Percentiles rank a stretch among this genome's conserved stretches.
Evolutionary conservation across 345 rosid species (phyloP).

Genomic region (Eucalyptus lansdowneana): DNA sequence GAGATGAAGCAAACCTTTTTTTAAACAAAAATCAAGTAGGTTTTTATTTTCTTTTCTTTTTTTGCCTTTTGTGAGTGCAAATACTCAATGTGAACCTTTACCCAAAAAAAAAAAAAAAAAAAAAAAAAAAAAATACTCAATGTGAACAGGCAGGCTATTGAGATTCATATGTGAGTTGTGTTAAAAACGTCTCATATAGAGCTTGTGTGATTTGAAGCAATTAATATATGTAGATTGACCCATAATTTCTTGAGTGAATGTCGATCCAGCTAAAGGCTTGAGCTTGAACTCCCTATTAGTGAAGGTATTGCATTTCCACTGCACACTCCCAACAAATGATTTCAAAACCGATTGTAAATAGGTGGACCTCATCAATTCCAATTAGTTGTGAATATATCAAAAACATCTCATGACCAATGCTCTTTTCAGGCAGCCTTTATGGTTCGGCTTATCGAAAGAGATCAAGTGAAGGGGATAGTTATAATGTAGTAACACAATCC

Average conservation of each 20-base stretch:
- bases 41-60: too few relatives aligned
- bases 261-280: accelerated
- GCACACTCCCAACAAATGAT: neutral
- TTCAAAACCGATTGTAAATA: neutral
- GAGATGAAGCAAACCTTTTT: neutral
- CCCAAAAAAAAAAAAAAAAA: too few relatives aligned
- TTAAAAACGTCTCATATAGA: neutral
- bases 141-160: accelerated
- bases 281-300: neutral
- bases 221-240: neutral
- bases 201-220: neutral
- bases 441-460: neutral
- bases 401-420: neutral
- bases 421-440: neutral
- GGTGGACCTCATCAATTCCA: neutral
- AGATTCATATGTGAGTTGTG: neutral
- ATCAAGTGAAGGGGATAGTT: neutral
- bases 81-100: too few relatives aligned
- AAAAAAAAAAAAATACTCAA: too few relatives aligned
- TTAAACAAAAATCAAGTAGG: neutral
- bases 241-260: too few relatives aligned
- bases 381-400: neutral
- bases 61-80: neutral
- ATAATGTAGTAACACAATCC: neutral
- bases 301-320: neutral